Evolutionary conservation across 1,284 basidiomycete species (phyloP).

Genomic region (Rhodotorula sp.): DNA sequence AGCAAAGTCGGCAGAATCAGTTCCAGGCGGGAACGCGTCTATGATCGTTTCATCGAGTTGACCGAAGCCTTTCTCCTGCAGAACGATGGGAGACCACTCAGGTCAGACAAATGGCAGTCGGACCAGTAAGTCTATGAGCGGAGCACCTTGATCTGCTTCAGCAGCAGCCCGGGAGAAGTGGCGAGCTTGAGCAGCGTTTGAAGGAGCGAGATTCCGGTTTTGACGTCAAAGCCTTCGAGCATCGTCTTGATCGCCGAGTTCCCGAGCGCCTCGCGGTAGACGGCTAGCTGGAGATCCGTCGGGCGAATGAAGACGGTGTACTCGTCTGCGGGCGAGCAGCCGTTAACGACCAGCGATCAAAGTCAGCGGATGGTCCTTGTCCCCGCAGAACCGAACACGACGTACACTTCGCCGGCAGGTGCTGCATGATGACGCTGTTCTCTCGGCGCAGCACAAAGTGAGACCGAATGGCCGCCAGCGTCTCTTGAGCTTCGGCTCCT

Average conservation of each 20-base stretch:
- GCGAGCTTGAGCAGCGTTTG: constrained; percentile 70
- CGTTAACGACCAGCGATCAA: too few relatives aligned
- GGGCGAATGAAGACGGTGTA: constrained; percentile 89
- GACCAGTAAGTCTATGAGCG: too few relatives aligned
- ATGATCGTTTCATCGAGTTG: constrained; percentile 59
- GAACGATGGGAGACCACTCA: background rate
- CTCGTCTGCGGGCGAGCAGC: constrained; percentile 70
- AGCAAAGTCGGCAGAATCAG: constrained; percentile 65
- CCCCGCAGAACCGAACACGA: background rate
- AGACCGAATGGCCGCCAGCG: constrained; percentile 74
- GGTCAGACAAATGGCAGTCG: background rate
- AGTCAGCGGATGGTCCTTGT: too few relatives aligned
- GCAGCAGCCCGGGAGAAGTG: constrained; percentile 84
- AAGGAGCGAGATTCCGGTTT: constrained; percentile 45
- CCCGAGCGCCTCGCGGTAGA: constrained; percentile 73
- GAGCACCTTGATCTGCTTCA: constrained; percentile 54
- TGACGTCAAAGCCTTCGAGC: constrained; percentile 38
- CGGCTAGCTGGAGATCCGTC: constrained; percentile 71
- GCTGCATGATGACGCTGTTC: constrained; percentile 73
- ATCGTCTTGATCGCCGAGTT: constrained; percentile 21
- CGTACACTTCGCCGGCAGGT: constrained; percentile 86
- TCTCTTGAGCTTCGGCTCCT: constrained; percentile 60
- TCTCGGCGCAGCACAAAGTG: constrained; percentile 89
- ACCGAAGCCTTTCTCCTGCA: constrained; percentile 25
- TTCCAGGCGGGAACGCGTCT: constrained; percentile 61